Evolutionary conservation across 2,329 filamentous ascomycete species (phyloP).

Genomic region (Beauveria sp.): DNA sequence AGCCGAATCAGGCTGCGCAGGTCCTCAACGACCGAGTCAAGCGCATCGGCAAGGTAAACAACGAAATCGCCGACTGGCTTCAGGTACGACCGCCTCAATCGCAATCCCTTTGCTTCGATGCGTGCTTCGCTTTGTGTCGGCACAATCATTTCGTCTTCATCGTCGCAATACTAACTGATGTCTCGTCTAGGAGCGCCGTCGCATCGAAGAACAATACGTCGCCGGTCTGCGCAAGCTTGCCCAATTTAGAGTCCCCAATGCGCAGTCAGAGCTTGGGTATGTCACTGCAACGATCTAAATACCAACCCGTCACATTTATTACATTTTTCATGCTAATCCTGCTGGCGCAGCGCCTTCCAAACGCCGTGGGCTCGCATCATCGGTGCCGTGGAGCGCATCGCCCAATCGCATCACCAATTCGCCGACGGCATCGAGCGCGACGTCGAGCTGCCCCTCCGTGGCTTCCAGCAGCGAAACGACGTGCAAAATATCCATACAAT

Average conservation of each 20-base stretch:
- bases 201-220: conserved; percentile 85
- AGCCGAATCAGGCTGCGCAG: conserved; percentile 72
- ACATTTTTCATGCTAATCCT: background rate
- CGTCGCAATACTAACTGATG: background rate
- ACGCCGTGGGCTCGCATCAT: conserved; percentile 85
- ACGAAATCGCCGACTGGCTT: conserved; percentile 92
- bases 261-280: conserved; percentile 80
- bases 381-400: conserved; percentile 69
- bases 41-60: conserved; percentile 78
- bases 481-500: conserved; percentile 75
- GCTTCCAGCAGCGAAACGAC: conserved; percentile 67
- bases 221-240: conserved; percentile 73
- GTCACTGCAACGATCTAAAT: conserved; percentile 21
- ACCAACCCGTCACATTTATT: background rate
- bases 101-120: too few relatives aligned
- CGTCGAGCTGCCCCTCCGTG: conserved; percentile 75
- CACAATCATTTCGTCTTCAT: background rate
- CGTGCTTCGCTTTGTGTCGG: background rate
- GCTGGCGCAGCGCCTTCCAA: conserved; percentile 66
- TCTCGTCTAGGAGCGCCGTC: conserved; percentile 70
- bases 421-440: conserved; percentile 79
- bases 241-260: conserved; percentile 65
- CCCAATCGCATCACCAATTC: conserved; percentile 74
- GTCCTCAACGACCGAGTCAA: conserved; percentile 82
- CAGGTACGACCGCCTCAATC: conserved; percentile 53